Base-by-base conservation (phyloP, 257 asterid species). In the Plantago elongata region DNA sequence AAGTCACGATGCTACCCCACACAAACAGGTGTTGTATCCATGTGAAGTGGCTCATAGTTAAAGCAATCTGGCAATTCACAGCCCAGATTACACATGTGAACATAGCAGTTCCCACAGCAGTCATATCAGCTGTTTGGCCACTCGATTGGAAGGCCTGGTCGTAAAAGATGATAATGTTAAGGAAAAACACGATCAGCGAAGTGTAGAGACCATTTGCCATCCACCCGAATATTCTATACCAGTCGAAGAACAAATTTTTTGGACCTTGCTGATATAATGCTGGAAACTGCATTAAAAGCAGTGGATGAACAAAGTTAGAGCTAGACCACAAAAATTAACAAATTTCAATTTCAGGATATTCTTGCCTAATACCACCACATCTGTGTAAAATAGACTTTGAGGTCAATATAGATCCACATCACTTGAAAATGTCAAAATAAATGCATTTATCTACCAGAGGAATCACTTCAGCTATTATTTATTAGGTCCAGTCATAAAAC, bases 201-300 rank as follows among this genome's bases (percentile, higher is more conserved):
- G 96, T 63, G 45, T 89, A 92, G 76, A 89, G 78, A 22, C 94
- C 99, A 2, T 92, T 92, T 11, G 75, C 95, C 94, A 92, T 83
- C 99, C 99, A 92, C 57, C 96, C 99, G 0, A 83, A 77, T 80
- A 89, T 89, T 61, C 96, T 78, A 48, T 66, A 69, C 97, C 99
- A 89, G 81, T 83, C 87, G 67, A 92, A 92, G 87, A 84, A 92
- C 65, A 92, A 66, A 55, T 92, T 92, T 70, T 77, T 85, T 30
- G 96, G 94, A 9, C 99, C 99, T 76, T 92, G 99, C 67, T 92
- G 99, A 69, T 92, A 92, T 57, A 92, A 72, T 13, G 99, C 96
- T 17, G 99, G 99, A 72, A 92, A 92, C 99, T 89, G 87, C 78
- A 77, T 48, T 45, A 61, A 13, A 7, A 50, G 54, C 37, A 62